These are phyloP conservation scores for Trichoderma koningiopsis DNA, from an alignment of 2,329 filamentous ascomycete species.

Conservation along the genomic window DNA sequence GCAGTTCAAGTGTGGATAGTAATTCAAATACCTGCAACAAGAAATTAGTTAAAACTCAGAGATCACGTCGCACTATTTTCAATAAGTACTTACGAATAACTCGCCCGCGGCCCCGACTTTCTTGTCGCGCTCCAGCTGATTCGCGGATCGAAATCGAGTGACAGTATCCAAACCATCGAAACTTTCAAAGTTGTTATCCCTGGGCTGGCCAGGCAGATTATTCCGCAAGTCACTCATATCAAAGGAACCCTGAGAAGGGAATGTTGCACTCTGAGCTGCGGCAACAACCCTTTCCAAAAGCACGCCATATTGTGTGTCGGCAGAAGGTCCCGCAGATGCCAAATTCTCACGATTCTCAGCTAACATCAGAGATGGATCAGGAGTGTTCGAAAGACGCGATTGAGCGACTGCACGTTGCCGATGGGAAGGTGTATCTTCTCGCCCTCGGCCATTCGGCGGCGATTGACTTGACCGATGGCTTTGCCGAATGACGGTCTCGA, in stretches of 20 bases:
- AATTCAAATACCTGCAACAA: slow-evolving; percentile 44
- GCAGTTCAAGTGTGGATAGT: slow-evolving; percentile 36
- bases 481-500: background rate
- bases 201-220: background rate
- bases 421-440: background rate
- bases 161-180: slow-evolving; percentile 29
- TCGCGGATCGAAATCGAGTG: slow-evolving; percentile 27
- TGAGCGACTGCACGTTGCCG: background rate
- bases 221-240: background rate
- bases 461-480: background rate
- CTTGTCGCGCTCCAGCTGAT: slow-evolving; percentile 31
- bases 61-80: background rate
- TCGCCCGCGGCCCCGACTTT: slow-evolving; percentile 26
- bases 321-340: background rate
- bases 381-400: background rate
- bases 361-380: background rate
- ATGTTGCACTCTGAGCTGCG: background rate
- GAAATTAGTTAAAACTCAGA: background rate
- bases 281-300: background rate
- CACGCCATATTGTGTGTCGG: background rate
- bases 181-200: background rate
- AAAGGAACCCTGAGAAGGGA: background rate
- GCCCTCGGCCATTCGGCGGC: background rate
- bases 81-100: slow-evolving; percentile 24
- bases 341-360: background rate